A percentile compares a stretch with the other conserved stretches of the same genome.
Evolutionary conservation across 768 basidiomycete species (phyloP).

Genomic region (Hydnum rufescens): DNA sequence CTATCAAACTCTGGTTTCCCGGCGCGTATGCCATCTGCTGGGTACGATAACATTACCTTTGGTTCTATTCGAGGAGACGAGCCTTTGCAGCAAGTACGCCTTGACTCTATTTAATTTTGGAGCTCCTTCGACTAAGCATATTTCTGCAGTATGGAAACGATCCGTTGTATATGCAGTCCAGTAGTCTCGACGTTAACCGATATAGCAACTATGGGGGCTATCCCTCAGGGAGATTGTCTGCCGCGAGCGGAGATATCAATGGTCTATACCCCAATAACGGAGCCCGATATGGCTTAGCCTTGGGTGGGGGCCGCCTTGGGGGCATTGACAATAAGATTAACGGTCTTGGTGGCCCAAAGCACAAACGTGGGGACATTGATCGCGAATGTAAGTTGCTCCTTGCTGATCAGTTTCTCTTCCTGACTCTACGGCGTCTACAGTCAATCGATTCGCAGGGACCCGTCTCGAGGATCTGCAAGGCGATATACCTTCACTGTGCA

Average conservation of each 20-base stretch:
- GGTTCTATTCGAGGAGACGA: constrained; percentile 39
- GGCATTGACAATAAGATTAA: constrained; percentile 64
- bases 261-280: neutral
- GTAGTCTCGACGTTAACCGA: neutral
- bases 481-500: constrained; percentile 85
- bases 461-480: constrained; percentile 89
- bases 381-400: constrained; percentile 41
- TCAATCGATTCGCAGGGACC: constrained; percentile 93
- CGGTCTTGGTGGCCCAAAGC: constrained; percentile 79
- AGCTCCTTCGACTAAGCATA: neutral
- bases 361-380: constrained; percentile 85
- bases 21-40: constrained; percentile 18
- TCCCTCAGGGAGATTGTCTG: neutral
- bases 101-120: neutral
- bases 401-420: constrained; percentile 1
- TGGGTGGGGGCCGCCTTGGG: constrained; percentile 18
- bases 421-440: constrained; percentile 21
- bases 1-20: too few species aligned
- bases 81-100: constrained; percentile 26
- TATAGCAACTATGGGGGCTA: neutral
- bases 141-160: constrained; percentile 33
- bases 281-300: constrained; percentile 14
- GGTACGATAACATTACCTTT: constrained; percentile 37
- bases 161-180: constrained; percentile 15
- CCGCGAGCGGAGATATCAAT: neutral